Evolutionary conservation across 208 protist genomes (phyloP), one percentile per base, ranked within the genome.

Genomic region (Crithidia mellificae): DNA sequence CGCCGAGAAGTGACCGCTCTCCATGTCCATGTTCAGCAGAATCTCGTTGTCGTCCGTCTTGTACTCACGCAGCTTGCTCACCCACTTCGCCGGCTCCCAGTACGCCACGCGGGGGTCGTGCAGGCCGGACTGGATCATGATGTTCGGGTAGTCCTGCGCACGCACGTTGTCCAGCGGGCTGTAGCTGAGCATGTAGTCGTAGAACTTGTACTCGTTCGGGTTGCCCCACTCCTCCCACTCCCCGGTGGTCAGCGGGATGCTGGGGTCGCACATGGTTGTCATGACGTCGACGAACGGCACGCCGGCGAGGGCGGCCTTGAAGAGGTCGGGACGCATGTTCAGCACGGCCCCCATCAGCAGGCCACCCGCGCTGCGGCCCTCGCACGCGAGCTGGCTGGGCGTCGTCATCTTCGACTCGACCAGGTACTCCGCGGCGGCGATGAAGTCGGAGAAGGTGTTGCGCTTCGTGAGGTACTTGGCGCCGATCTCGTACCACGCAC

Each of bases 181-280:
- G 85, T 98, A 98, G 68, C 82, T 92, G 49, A 91, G 83, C 92
- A 98, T 98, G 82, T 98, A 98, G 74, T 98, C 89, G 83, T 88
- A 97, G 80, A 81, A 96, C 63, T 87, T 82, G 78, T 94, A 85
- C 72, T 97, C 90, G 80, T 98, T 96, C 22, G 94, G 94, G 86
- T 98, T 98, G 20, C 95, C 95, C 95, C 96, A 98, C 80, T 98
- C 94, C 73, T 96, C 90, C 91, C 87, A 97, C 79, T 98, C 93
- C 3, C 79, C 87, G 1, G 87, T 90, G 9, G 93, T 97, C 47
- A 98, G 82, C 0, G 95, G 93, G 66, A 98, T 96, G 55, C 68
- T 84, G 51, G 87, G 81, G 68, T 97, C 95, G 66, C 84, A 91
- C 94, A 98, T 97, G 29, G 95, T 98, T 49, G 87, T 96, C 84